phyloP scores from a whole-genome alignment of 1,284 basidiomycete genomes.

The Wolfiporia cocos region DNA sequence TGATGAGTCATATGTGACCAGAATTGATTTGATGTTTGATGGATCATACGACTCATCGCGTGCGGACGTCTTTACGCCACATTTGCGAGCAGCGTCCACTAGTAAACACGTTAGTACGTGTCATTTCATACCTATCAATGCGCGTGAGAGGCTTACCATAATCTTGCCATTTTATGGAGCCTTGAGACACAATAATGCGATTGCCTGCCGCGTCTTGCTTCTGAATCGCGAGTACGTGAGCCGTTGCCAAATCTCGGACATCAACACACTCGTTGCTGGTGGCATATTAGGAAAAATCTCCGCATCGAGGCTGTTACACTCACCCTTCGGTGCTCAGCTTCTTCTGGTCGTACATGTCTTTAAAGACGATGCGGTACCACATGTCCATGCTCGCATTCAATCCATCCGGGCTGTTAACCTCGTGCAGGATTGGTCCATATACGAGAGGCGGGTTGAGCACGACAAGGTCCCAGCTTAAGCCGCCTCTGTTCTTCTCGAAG shows the following conservation, averaged over 20 bases:
- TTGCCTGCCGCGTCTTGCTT: constrained; percentile 51
- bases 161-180: constrained; percentile 28
- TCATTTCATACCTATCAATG: background rate
- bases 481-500: constrained; percentile 43
- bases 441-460: constrained; percentile 55
- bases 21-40: constrained; percentile 25
- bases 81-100: constrained; percentile 10
- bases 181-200: constrained; percentile 45
- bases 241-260: constrained; percentile 56
- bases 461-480: constrained; percentile 45
- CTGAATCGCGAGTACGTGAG: constrained; percentile 50
- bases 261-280: constrained; percentile 38
- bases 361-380: constrained; percentile 29
- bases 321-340: constrained; percentile 14
- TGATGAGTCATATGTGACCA: constrained; percentile 21
- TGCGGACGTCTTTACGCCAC: constrained; percentile 16
- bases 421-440: constrained; percentile 41
- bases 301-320: no score
- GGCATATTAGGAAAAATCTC: no score
- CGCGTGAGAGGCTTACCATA: constrained; percentile 19
- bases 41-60: constrained; percentile 17
- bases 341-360: constrained; percentile 17
- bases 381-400: constrained; percentile 48
- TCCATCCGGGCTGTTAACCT: constrained; percentile 36
- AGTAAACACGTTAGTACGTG: background rate